Evolutionary conservation across 208 protist genomes (phyloP).

Genomic region (Wallacemonas sp.): DNA sequence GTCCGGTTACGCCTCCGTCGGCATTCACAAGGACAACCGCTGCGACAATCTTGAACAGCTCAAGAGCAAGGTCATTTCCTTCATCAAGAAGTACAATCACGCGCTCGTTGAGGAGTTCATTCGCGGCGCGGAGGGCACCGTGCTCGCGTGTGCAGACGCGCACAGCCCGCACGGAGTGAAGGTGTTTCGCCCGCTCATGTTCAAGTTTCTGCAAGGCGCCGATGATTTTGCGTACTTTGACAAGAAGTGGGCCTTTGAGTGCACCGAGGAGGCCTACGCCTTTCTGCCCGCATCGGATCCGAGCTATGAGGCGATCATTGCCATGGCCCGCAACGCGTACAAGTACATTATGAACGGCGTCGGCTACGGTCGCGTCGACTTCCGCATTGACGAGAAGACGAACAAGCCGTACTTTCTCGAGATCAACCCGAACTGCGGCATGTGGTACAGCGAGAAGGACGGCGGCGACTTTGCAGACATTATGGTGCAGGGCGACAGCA

Average conservation of each 20-base stretch:
- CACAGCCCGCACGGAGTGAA: constrained; percentile 73
- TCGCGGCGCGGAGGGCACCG: constrained; percentile 81
- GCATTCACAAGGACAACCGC: constrained; percentile 84
- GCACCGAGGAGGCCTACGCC: constrained; percentile 58
- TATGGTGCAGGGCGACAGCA: constrained; percentile 77
- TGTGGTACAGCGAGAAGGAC: constrained; percentile 86
- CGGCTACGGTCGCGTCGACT: constrained; percentile 86
- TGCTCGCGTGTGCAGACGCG: constrained; percentile 74
- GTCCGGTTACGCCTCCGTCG: constrained; percentile 85
- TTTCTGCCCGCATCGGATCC: constrained; percentile 72
- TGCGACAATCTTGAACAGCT: constrained; percentile 84
- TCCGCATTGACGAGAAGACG: constrained; percentile 79
- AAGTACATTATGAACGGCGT: constrained; percentile 87
- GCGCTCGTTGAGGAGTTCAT: constrained; percentile 91
- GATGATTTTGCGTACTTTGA: constrained; percentile 92
- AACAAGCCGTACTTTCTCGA: constrained; percentile 83
- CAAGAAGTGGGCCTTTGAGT: constrained; percentile 87
- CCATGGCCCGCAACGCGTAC: constrained; percentile 83
- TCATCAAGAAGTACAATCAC: constrained; percentile 82
- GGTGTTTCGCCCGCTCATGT: constrained; percentile 88
- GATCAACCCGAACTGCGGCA: constrained; percentile 92
- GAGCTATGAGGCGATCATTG: constrained; percentile 65
- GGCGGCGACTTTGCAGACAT: constrained; percentile 87
- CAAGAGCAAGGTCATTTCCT: constrained; percentile 54
- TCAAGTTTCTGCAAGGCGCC: constrained; percentile 68